Evolutionary conservation across 495 filamentous ascomycete species (phyloP), one percentile per base, ranked within the genome.

Genomic region (Bathelium albidoporum): DNA sequence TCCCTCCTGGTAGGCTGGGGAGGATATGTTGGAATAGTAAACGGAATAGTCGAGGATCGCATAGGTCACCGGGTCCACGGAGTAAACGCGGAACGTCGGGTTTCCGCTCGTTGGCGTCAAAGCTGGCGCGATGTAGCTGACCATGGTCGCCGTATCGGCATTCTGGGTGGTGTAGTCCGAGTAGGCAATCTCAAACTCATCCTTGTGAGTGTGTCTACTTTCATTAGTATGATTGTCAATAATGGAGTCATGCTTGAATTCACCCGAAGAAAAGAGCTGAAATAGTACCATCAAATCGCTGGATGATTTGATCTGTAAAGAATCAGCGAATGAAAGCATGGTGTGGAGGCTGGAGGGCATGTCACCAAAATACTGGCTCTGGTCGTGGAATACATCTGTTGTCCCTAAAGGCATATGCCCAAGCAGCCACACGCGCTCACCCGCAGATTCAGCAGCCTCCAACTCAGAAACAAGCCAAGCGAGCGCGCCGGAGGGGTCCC

Each of bases 71-170:
- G 82, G 80, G 61, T 84, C 83, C 32, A 84, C 75, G 14, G 73
- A 69, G 70, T 84, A 84, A n/a, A 83, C 76, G 36, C 79, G 78
- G 75, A 85, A 84, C 1, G 81, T 74, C 0, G 82, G 79, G 12
- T 77, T 72, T 18, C 81, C 81, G 4, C 76, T 76, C 0, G 74
- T 82, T 0, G 83, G 82, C 0, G 82, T 83, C 70, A 85, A 66
- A 10, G 79, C 76, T 4, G 82, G 81, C 0, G 74, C 75, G 63
- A 84, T 76, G 60, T 81, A 85, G 5, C 75, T 78, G 28, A 78
- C 73, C 45, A 74, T 75, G 2, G 74, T 65, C 2, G 82, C 81
- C 4, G 75, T 80, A 12, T 72, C 62, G 43, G 64, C 65, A 58
- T 61, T 67, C 5, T 71, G 76, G 24, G 64, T 65, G 2, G 45